Base-by-base conservation (phyloP, 78 protist genomes). In the Pigoraptor vietnamica region DNA sequence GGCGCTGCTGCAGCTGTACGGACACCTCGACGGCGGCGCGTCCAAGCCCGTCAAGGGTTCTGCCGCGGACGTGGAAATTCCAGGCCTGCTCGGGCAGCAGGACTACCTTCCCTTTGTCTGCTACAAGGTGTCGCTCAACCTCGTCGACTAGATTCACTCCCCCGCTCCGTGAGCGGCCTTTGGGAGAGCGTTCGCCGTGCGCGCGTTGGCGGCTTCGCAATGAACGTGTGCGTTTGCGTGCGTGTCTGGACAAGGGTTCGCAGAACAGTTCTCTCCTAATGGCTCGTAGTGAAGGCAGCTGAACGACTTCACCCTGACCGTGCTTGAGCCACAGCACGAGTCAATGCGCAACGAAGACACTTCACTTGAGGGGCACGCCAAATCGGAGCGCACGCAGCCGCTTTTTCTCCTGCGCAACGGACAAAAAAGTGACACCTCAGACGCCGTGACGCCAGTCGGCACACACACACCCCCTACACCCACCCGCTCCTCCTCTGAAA, bases 31-130 rank as follows among this genome's bases (percentile, higher is more conserved):
- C 24, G 0, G 81, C 37, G 25, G 33, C 40, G 33, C 1, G 2
- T 0, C 36, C 36, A 9, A 34, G 32, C 55, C 19, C 24, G 81
- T 0, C 40, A 34, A 9, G 35, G 33, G 37, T 36, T 55, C 34
- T 24, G 81, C 19, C 38, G 81, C 23, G 35, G 81, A 1, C 19
- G 40, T 38, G 56, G 81, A 39, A 33, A 37, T 40, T 2, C 34
- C 25, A 6, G 90, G 37, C 1, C 2, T 48, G 25, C 90, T 1
- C 0, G 2, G 36, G 24, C 24, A 2, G 34, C 82, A 79, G 23
- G 88, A 91, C 39, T 91, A 38, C 82, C 87, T 88, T 35, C 93
- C 93, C 9, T 91, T 35, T 37, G 93, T 91, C 25, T 39, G 0
- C 56, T 9, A 37, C 48, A 0, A 56, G 36, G 10, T 91, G 25